A percentile compares a stretch with the other conserved stretches of the same genome.
These are phyloP conservation scores for Periconia digitata DNA, from an alignment of 2,329 filamentous ascomycete genomes.

Conservation along the genomic window DNA sequence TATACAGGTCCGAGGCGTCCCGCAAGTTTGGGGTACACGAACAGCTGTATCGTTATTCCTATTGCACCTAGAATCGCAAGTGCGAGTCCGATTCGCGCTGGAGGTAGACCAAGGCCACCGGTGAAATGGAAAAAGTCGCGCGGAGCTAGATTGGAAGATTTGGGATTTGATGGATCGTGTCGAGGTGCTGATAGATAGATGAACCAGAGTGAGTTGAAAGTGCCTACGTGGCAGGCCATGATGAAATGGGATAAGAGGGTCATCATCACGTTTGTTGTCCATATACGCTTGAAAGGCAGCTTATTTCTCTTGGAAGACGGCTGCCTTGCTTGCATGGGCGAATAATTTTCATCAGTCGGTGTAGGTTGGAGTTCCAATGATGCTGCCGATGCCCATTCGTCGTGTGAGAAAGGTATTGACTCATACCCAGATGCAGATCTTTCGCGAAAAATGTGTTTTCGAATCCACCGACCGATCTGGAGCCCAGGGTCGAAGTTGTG, in stretches of 20 bases:
- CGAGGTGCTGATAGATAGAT: constrained; percentile 52
- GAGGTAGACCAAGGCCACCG: constrained; percentile 51
- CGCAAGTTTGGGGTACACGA: constrained; percentile 51
- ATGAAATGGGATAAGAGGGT: constrained; percentile 49
- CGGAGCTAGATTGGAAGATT: constrained; percentile 37
- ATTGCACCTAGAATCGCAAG: constrained; percentile 52
- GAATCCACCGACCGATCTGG: constrained; percentile 42
- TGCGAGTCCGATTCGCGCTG: constrained; percentile 50
- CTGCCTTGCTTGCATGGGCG: constrained; percentile 9
- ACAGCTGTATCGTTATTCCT: constrained; percentile 50
- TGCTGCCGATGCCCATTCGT: constrained; percentile 28
- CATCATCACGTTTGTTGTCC: constrained; percentile 49
- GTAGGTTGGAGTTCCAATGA: constrained; percentile 34
- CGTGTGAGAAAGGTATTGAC: constrained; percentile 20
- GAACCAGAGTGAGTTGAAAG: constrained; percentile 54
- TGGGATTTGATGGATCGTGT: constrained; percentile 39
- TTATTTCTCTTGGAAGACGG: constrained; percentile 24
- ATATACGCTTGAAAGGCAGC: constrained; percentile 50
- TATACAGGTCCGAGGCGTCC: constrained; percentile 45
- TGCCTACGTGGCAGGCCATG: constrained; percentile 52
- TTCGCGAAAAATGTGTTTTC: constrained; percentile 34
- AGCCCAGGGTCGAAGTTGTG: constrained; percentile 46
- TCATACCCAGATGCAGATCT: constrained; percentile 28
- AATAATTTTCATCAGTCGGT: no score
- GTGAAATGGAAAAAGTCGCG: constrained; percentile 48